Evolutionary conservation across 441 rosid genomes (phyloP), one percentile per base, ranked within the genome.

Genomic region (Pelargonium australe): DNA sequence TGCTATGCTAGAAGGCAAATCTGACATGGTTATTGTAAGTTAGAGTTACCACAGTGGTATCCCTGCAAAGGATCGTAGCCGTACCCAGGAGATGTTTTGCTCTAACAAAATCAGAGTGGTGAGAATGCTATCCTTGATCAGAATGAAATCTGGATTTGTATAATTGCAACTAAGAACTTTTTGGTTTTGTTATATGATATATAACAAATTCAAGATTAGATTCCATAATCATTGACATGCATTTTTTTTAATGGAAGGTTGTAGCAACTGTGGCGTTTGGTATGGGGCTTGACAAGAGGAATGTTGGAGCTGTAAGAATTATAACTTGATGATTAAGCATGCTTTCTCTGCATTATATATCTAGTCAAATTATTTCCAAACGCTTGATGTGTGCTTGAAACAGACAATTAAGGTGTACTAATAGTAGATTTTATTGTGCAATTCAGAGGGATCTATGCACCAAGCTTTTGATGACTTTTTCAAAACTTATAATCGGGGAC

Each of bases 221-320:
- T 40, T 66, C 43, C 13, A n/a, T 47, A 64, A 69, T 70, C 66
- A 57, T 76, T 71, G 43, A 40, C 31, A 37, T 77, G 62, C 14
- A 55, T 74, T 49, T 67, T 67, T 76, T 55, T 57, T 63, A 0
- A 17, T 84, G 64, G 71, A 85, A 93, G 98, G 97, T 94, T 78
- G 97, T 91, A 78, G 98, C 97, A 76, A 94, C 98, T 31, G 98
- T 94, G 82, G 98, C 98, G 72, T 94, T 94, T 74, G 98, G 98
- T 70, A 91, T 94, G 98, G 98, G 98, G 72, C 89, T 94, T 53
- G 94, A 94, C 85, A 94, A 91, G 85, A 85, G 85, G 63, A 95
- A 94, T 72, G 90, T 88, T 76, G 97, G 95, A 85, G 97, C 96
- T 66, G 98, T 94, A 91, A 91, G 97, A 73, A 69, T 44, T 70